Base-by-base conservation (phyloP, 805 yeast genomes). In the Lachancea sp. region DNA sequence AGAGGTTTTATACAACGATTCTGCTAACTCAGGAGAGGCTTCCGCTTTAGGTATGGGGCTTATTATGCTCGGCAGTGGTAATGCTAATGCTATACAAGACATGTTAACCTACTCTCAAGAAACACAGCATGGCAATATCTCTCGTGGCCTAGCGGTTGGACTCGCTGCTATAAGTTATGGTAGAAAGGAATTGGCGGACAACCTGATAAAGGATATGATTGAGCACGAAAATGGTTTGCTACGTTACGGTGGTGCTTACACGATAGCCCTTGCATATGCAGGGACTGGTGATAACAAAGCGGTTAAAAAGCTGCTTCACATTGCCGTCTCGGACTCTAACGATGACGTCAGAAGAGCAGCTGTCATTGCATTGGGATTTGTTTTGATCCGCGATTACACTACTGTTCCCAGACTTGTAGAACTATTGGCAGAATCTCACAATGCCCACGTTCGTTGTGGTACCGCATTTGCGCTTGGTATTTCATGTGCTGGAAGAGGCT, bases 401-500 rank as follows among this genome's bases (percentile, higher is more conserved):
- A 88, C 96, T 0, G 90, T 92, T 16, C 98, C 98, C 42, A 83
- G 94, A 51, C 83, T 92, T 67, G 97, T 92, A 28, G 95, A 90
- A 61, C 71, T 92, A 42, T 72, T 92, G 51, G 78, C 96, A 0
- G 95, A 88, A 63, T 85, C 96, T 1, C 97, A 92, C 63, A 92
- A 92, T 61, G 96, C 98, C 11, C 97, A 92, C 60, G 97, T 92
- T 26, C 84, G 98, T 63, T 92, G 92, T 60, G 98, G 98, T 69
- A 85, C 97, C 23, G 96, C 97, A 2, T 71, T 92, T 78, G 98
- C 98, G 0, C 74, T 92, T 48, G 98, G 97, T 66, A 85, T 92
- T 47, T 79, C 97, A 3, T 89, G 97, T 71, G 96, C 97, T 18
- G 98, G 98, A 35, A 81, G 92, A 58, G 92, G 89, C 3, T 68